phyloP scores from a whole-genome alignment of 495 filamentous ascomycete genomes.

The Cetradonia linearis region DNA sequence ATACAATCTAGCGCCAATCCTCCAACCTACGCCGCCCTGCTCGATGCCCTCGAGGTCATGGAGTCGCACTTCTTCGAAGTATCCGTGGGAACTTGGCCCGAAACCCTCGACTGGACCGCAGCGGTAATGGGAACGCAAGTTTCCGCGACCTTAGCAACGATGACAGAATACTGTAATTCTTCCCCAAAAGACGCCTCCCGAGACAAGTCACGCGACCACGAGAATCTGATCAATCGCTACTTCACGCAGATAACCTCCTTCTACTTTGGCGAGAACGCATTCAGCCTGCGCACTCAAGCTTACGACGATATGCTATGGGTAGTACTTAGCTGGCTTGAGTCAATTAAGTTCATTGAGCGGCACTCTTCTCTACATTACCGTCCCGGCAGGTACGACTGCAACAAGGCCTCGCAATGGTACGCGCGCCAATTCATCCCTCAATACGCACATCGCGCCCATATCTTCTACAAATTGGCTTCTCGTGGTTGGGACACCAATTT shows the following conservation, averaged over 20 bases:
- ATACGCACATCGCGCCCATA: constrained; percentile 74
- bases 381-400: constrained; percentile 16
- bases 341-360: constrained; percentile 59
- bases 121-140: constrained; percentile 79
- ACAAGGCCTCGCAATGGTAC: constrained; percentile 47
- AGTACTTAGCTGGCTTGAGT: constrained; percentile 83
- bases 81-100: constrained; percentile 75
- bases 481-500: constrained; percentile 72
- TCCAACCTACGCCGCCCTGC: constrained; percentile 30
- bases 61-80: constrained; percentile 67
- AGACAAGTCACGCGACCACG: constrained; percentile 38
- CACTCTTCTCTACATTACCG: constrained; percentile 54
- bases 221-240: constrained; percentile 74
- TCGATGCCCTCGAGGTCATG: constrained; percentile 60
- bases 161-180: constrained; percentile 39
- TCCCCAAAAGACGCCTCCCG: constrained; percentile 22
- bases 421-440: constrained; percentile 63
- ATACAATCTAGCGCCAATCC: background rate
- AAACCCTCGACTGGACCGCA: constrained; percentile 86
- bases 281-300: constrained; percentile 66
- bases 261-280: constrained; percentile 80
- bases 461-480: constrained; percentile 80
- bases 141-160: constrained; percentile 53
- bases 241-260: constrained; percentile 64
- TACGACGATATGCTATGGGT: constrained; percentile 98